Base-by-base conservation (phyloP, 805 yeast genomes). In the Yamadazyma sp. region DNA sequence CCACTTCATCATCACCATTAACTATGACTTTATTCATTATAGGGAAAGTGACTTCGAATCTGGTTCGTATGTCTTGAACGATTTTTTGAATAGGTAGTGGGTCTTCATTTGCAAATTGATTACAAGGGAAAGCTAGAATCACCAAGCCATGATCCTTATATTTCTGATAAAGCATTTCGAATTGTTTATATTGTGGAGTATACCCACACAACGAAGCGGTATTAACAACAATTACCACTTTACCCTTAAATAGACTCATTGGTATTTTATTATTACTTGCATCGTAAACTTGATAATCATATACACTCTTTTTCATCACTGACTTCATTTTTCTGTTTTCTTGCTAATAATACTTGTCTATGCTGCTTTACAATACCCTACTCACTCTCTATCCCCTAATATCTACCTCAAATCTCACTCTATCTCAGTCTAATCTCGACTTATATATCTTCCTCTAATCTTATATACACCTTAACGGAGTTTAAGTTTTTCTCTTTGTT, bases 61-160 rank as follows among this genome's bases (percentile, higher is more conserved):
- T 40, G 14, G 33, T 16, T 12, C 52, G 52, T 13, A 53, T 51
- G 12, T 40, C 43, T 14, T 30, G 26, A 13, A 49, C 52, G 12
- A 64, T 52, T 19, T 51, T 38, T 4, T 28, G 74, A 33, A 75
- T 78, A 3, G 75, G 53, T 3, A 80, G 80, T 47, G 93, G 82
- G 61, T 89, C 86, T 68, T 93, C 83, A 49, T 75, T 65, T 16
- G 83, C 89, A 56, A 88, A 88, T 57, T 87, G 96, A 63, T 86
- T 85, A 62, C 96, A 86, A 21, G 97, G 97, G 73, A 88, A 87
- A 0, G 88, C 96, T 23, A 88, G 45, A 18, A 88, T 70, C 29
- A 64, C 77, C 16, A 89, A 65, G 1, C 86, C 94, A 43, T 73
- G 52, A 31, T 72, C 76, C 35, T 72, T 62, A 62, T 81, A 84